Base-by-base conservation (phyloP, 169 alveolate species). In the Cryptosporidium ryanae region DNA sequence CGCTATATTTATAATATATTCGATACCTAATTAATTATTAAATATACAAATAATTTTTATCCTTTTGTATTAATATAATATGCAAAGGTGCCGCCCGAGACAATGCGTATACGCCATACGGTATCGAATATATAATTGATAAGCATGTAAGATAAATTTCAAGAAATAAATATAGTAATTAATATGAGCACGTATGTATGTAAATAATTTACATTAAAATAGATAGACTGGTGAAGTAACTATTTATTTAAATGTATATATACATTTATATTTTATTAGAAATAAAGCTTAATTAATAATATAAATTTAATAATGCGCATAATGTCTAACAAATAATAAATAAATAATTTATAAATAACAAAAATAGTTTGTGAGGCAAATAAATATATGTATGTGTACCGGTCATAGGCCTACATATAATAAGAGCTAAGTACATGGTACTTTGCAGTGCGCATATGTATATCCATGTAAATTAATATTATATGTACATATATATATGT, bases 381-480 rank as follows among this genome's bases (percentile, higher is more conserved):
- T 68, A 68, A 66, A 52, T 68, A 68, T 68, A 68, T 68, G 83
- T 68, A 68, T 34, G 66, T 76, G 71, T 61, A 76, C 71, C 87
- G 50, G 87, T 76, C 87, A 76, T 44, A 54, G 68, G 31, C 71
- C 76, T 76, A 76, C 87, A 59, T 38, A 76, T 46, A 43, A 59
- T 4, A 59, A 76, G 87, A 76, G 87, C 87, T 76, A 59, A 76
- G 87, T 76, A 76, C 87, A 76, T 76, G 87, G 87, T 76, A 61
- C 87, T 76, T 43, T 76, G 87, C 87, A 76, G 87, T 76, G 87
- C 87, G 87, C 87, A 76, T 76, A 76, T 76, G 71, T 76, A 76
- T 76, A 76, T 76, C 87, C 87, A 76, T 76, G 87, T 76, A 76
- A 76, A 76, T 46, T 76, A 18, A 70, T 27, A 25, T 59, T 55